Base-by-base conservation (phyloP, 1,284 basidiomycete genomes). In the Ceratobasidium theobromae region DNA sequence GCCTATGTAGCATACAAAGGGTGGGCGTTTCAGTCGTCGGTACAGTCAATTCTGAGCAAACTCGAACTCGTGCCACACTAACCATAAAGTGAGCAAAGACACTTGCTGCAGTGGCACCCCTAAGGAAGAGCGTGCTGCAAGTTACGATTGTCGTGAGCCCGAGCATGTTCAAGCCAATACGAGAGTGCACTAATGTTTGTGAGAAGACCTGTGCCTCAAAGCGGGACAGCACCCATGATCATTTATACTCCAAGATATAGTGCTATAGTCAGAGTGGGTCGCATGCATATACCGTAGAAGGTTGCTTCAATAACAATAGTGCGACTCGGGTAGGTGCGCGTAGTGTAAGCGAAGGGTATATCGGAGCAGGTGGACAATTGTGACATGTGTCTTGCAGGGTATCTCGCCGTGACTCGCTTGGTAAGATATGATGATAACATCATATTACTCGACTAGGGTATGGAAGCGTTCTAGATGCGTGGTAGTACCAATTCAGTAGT, bases 1-100 rank as follows among this genome's bases (percentile, higher is more conserved):
- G 65, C 71, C 71, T 72, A 35, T 16, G 23, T 21, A 65, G 28
- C 4, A 54, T 45, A 58, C 18, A 5, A 51, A 12, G n/a, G 6
- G 21, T 51, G 16, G 33, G 21, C 14, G 16, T 3, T n/a, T 49
- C 18, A 48, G 16, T 18, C 3, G 33, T 12, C 12, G 21, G 4
- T n/a, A n/a, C n/a, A n/a, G n/a, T n/a, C n/a, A n/a, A n/a, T n/a
- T n/a, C n/a, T n/a, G n/a, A n/a, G n/a, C n/a, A n/a, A n/a, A 18
- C 33, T 43, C 18, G n/a, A 27, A 18, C 11, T 16, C 23, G 23
- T 41, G 54, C 12, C n/a, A 9, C 32, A 38, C 38, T 35, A 1
- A 68, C 71, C 71, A 72, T 72, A 43, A 72, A 72, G 64, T 72
- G 71, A n/a, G 71, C 71, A 38, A 72, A 72, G 25, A 72, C 71